Base-by-base conservation (phyloP, 2,329 filamentous ascomycete species). In the Fusarium citri region DNA sequence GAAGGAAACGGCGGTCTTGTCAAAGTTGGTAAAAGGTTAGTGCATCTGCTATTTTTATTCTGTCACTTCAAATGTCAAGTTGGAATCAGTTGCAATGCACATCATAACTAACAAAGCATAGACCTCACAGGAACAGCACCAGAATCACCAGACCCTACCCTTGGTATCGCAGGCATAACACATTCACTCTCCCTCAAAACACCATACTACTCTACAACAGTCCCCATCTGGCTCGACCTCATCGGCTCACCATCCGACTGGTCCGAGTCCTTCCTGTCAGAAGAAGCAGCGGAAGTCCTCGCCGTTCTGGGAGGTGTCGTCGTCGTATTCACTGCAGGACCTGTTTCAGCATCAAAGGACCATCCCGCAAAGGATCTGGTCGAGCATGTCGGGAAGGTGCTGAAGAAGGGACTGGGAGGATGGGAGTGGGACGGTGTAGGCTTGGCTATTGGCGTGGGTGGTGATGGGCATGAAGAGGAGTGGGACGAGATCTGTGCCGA, bases 201-300 rank as follows among this genome's bases (percentile, higher is more conserved):
- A 22, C 73, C 81, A 16, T 92, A 92, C 81, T 92, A 91, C 80
- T 83, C 79, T 25, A 84, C 88, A 55, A 82, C 82, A 0, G 81
- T 92, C 6, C 88, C 89, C 45, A 82, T 92, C 69, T 92, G 90
- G 90, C 82, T 92, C n/a, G 90, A 92, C 74, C 82, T 90, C 47
- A 82, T 90, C 61, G 73, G 81, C 8, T 79, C 82, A 7, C 82
- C 86, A 0, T 57, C 75, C 5, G 84, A 87, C 37, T 92, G 89
- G 89, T 81, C 87, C 1, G 76, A 77, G 3, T 85, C 86, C 0
- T 92, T 91, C 71, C 83, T 91, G 2, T 84, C 85, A 0, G 78
- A 83, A 1, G 89, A 91, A 74, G 90, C 90, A 0, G 81, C 80
- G 58, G 89, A 91, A 76, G 90, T 92, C 0, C 84, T 91, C 5